phyloP scores from a whole-genome alignment of 768 basidiomycete genomes.

The Mycena filopes region DNA sequence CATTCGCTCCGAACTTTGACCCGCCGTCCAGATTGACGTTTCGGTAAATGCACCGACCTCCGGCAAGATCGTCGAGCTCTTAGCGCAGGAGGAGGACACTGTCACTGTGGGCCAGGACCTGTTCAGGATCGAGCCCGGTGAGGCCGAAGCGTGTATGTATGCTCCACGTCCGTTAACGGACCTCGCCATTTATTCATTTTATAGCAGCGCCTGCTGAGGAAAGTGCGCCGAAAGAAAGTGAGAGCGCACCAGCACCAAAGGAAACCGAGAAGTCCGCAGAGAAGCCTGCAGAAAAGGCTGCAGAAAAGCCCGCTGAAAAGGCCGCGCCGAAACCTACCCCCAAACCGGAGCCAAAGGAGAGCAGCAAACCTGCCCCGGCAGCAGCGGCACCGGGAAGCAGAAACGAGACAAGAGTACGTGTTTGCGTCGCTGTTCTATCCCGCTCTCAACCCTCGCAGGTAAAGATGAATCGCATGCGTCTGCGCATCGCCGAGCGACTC shows the following conservation, averaged over 20 bases:
- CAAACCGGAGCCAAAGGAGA: slow-evolving; percentile 41
- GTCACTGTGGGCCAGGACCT: slow-evolving; percentile 96
- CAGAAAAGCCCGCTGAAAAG: slow-evolving; percentile 39
- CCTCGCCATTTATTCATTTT: not conserved
- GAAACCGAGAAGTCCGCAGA: slow-evolving; percentile 46
- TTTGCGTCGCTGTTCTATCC: not conserved
- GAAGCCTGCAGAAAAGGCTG: slow-evolving; percentile 47
- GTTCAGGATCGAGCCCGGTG: slow-evolving; percentile 89
- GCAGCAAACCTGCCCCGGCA: slow-evolving; percentile 35
- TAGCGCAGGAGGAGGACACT: slow-evolving; percentile 93
- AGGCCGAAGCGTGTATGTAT: slow-evolving; percentile 60
- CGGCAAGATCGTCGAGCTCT: slow-evolving; percentile 87
- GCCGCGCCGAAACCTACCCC: slow-evolving; percentile 4
- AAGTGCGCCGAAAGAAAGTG: slow-evolving; percentile 49
- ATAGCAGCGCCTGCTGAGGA: slow-evolving; percentile 43
- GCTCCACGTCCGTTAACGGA: not conserved
- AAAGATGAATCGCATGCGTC: slow-evolving; percentile 99
- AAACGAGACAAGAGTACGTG: slow-evolving; percentile 82
- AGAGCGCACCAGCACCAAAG: slow-evolving; percentile 51
- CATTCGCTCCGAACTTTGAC: slow-evolving; percentile 4
- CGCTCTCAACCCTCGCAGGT: slow-evolving; percentile 59
- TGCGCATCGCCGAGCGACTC: slow-evolving; percentile 95
- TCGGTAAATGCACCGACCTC: slow-evolving; percentile 93
- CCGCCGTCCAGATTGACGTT: slow-evolving; percentile 83
- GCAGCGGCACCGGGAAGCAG: slow-evolving; percentile 60